Conservation (phyloP, 208 protist genomes). For the Phytomonas francai region DNA sequence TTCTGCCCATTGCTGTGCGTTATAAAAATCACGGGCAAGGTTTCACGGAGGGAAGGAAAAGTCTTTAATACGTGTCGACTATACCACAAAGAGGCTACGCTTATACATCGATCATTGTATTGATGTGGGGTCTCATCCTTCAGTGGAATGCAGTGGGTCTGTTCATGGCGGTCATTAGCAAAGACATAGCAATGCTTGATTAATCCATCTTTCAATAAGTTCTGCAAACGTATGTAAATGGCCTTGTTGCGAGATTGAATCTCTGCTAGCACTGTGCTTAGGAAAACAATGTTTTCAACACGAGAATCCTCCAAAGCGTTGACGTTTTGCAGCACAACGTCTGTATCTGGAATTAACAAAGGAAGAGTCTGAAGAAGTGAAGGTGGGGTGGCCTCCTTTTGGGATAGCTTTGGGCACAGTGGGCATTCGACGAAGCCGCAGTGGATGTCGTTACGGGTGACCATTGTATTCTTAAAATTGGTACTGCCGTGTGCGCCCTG, state of each 20-base stretch:
- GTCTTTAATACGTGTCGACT: constrained; percentile 43
- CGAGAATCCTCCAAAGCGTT: constrained; percentile 76
- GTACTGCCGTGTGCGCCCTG: constrained; percentile 7
- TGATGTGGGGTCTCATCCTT: constrained; percentile 78
- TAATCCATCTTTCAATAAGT: constrained; percentile 46
- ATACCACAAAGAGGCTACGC: constrained; percentile 84
- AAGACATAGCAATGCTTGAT: constrained; percentile 86
- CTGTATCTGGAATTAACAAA: constrained; percentile 84
- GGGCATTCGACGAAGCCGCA: constrained; percentile 59
- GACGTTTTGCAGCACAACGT: constrained; percentile 91
- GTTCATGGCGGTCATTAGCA: constrained; percentile 86
- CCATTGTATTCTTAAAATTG: constrained; percentile 14
- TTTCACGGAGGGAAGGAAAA: constrained; percentile 20
- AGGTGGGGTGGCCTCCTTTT: neutral
- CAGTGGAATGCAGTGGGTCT: constrained; percentile 68
- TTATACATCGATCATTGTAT: constrained; percentile 87
- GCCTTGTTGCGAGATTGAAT: constrained; percentile 85
- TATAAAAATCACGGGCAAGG: constrained; percentile 37
- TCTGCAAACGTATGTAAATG: constrained; percentile 82
- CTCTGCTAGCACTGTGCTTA: constrained; percentile 86
- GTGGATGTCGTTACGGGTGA: constrained; percentile 77
- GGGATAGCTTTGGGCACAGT: constrained; percentile 27
- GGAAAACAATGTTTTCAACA: constrained; percentile 81
- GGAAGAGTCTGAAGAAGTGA: constrained; percentile 20
- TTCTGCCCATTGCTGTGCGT: constrained; percentile 68